phyloP scores from a whole-genome alignment of 2,329 filamentous ascomycete genomes.

The Nigrograna mackinnonii region DNA sequence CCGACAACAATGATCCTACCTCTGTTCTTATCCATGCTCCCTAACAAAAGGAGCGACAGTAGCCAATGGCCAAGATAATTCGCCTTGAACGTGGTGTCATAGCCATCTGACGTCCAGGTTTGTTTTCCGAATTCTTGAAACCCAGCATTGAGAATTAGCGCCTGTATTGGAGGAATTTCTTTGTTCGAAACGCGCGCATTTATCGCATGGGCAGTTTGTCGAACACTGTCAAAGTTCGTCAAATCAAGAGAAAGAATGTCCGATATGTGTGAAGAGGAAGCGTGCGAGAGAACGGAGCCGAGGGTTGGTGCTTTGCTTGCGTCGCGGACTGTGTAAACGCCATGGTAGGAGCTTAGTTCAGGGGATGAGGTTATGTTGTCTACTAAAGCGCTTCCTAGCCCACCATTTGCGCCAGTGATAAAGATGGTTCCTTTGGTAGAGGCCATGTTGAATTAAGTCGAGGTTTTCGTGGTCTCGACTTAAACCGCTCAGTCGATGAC shows the following conservation, averaged over 20 bases:
- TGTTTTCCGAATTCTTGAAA: slow-evolving; percentile 19
- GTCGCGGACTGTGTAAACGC: slow-evolving; percentile 20
- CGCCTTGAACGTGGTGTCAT: slow-evolving; percentile 34
- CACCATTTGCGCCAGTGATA: slow-evolving; percentile 26
- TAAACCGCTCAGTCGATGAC: no score
- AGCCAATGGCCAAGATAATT: slow-evolving; percentile 41
- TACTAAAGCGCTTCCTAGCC: slow-evolving; percentile 19
- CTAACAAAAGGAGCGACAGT: slow-evolving; percentile 33
- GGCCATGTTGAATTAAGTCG: no score
- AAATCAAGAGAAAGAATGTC: slow-evolving; percentile 9
- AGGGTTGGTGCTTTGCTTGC: not conserved
- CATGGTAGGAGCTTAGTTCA: slow-evolving; percentile 11
- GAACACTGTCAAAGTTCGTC: slow-evolving; percentile 3
- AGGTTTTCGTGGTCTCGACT: no score
- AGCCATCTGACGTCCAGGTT: slow-evolving; percentile 34
- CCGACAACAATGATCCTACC: slow-evolving; percentile 37
- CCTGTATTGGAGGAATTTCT: slow-evolving; percentile 16
- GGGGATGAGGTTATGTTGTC: slow-evolving; percentile 12
- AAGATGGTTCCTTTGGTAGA: slow-evolving; percentile 19
- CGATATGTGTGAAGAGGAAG: slow-evolving; percentile 3
- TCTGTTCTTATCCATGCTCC: slow-evolving; percentile 35
- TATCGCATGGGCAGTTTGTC: slow-evolving; percentile 10
- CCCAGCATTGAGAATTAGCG: slow-evolving; percentile 22
- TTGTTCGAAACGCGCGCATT: slow-evolving; percentile 17
- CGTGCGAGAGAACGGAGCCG: not conserved